These are phyloP conservation scores for Ceratocystis lukuohia DNA, from an alignment of 2,329 filamentous ascomycete genomes.

Conservation along the genomic window DNA sequence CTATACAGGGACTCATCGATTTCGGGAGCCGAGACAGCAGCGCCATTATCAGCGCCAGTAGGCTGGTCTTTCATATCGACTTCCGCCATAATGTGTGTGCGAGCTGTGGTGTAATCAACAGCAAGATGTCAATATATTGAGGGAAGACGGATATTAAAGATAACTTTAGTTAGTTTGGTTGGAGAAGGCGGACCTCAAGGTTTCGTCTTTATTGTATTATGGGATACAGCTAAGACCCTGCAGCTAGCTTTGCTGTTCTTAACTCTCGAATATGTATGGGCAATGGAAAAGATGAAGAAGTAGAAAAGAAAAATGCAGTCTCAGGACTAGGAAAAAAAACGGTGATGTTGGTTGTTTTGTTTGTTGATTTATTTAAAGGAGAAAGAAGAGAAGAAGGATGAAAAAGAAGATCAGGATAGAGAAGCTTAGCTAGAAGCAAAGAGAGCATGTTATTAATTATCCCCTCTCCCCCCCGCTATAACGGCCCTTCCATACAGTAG, in stretches of 20 bases:
- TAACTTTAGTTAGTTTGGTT: too few species aligned
- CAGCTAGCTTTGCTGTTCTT: conserved; percentile 28
- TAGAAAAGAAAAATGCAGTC: neutral
- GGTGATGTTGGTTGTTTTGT: neutral
- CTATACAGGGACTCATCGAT: conserved; percentile 65
- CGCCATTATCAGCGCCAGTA: conserved; percentile 26
- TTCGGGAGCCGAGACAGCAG: conserved; percentile 40
- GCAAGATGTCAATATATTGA: too few species aligned
- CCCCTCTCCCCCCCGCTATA: too few species aligned
- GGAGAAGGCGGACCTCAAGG: neutral
- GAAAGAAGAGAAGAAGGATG: neutral
- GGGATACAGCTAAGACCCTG: conserved; percentile 40
- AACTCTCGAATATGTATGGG: conserved; percentile 10
- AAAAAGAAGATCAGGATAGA: conserved; percentile 2
- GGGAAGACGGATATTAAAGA: too few species aligned
- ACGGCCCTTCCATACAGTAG: too few species aligned
- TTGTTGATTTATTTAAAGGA: neutral
- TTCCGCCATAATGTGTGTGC: conserved; percentile 37
- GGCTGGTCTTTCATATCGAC: conserved; percentile 36
- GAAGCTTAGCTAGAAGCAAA: neutral
- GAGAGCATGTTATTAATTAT: neutral
- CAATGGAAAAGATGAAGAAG: neutral
- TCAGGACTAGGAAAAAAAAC: neutral
- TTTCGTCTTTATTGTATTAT: conserved; percentile 31
- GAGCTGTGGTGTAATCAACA: conserved; percentile 28